Percentiles rank a stretch among this genome's conserved stretches.
These are phyloP conservation scores for Cercospora zeae-maydis DNA, from an alignment of 2,329 filamentous ascomycete genomes.

Conservation along the genomic window DNA sequence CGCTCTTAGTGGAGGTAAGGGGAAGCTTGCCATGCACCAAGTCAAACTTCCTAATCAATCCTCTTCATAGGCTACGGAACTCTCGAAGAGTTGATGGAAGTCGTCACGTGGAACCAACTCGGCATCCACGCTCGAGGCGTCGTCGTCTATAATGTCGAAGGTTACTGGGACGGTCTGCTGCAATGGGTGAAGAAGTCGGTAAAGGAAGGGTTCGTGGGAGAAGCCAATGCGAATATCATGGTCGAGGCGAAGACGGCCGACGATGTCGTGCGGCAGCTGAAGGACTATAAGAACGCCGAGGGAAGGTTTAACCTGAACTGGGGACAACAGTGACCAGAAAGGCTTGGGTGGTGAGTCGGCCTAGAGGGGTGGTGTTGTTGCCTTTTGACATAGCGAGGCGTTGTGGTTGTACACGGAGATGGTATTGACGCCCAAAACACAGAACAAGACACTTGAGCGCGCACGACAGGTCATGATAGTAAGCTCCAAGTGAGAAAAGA, in stretches of 20 bases:
- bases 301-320: constrained; percentile 79
- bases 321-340: constrained; percentile 56
- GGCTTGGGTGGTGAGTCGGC: not conserved
- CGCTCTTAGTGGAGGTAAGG: constrained; percentile 69
- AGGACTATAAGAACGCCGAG: constrained; percentile 69
- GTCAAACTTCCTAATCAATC: not conserved
- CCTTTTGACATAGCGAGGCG: not conserved
- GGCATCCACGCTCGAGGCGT: constrained; percentile 82
- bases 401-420: not conserved
- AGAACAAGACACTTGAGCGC: not conserved
- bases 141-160: constrained; percentile 79
- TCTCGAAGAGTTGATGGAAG: constrained; percentile 90
- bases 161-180: constrained; percentile 87
- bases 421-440: not conserved
- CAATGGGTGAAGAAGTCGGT: constrained; percentile 76
- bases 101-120: constrained; percentile 88
- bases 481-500: not conserved
- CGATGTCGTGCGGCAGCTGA: constrained; percentile 67
- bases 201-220: constrained; percentile 69
- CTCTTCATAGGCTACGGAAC: constrained; percentile 64
- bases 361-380: not conserved
- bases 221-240: constrained; percentile 69
- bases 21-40: not conserved
- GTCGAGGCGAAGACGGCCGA: constrained; percentile 70
- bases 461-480: not conserved